A percentile compares a stretch with the other conserved stretches of the same genome.
These are phyloP conservation scores for Tetrahymena malaccensis DNA, from an alignment of 73 alveolate species.

Conservation along the genomic window DNA sequence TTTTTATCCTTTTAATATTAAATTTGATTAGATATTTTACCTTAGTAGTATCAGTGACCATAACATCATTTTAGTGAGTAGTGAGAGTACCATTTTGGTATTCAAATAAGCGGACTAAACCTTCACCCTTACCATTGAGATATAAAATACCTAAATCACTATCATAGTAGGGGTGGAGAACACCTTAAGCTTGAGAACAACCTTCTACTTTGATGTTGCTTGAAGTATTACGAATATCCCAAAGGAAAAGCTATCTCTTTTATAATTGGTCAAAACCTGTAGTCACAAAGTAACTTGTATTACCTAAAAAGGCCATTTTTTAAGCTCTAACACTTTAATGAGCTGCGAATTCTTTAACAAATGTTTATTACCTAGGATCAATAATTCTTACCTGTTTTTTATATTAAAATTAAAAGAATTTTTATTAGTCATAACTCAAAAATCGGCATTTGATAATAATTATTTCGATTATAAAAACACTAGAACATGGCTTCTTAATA, in stretches of 20 bases:
- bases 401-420: neutral
- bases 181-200: constrained; percentile 72
- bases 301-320: constrained; percentile 78
- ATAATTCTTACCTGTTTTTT: neutral
- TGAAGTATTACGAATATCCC: constrained; percentile 80
- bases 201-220: constrained; percentile 45
- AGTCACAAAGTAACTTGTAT: constrained; percentile 53
- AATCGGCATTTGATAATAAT: neutral
- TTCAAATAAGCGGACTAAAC: constrained; percentile 58
- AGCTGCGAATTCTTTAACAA: constrained; percentile 44
- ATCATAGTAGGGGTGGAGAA: constrained; percentile 81
- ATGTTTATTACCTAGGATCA: constrained; percentile 83
- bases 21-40: neutral
- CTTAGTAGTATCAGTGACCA: neutral
- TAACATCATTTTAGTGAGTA: neutral
- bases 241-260: constrained; percentile 78
- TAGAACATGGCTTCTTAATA: neutral
- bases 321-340: constrained; percentile 86
- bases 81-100: constrained; percentile 48
- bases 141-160: constrained; percentile 56
- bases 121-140: constrained; percentile 86
- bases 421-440: neutral
- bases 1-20: neutral
- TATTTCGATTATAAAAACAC: no score
- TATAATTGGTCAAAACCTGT: constrained; percentile 70